phyloP scores from a whole-genome alignment of 352 stramenopile species.

The Pythium periplocum region DNA sequence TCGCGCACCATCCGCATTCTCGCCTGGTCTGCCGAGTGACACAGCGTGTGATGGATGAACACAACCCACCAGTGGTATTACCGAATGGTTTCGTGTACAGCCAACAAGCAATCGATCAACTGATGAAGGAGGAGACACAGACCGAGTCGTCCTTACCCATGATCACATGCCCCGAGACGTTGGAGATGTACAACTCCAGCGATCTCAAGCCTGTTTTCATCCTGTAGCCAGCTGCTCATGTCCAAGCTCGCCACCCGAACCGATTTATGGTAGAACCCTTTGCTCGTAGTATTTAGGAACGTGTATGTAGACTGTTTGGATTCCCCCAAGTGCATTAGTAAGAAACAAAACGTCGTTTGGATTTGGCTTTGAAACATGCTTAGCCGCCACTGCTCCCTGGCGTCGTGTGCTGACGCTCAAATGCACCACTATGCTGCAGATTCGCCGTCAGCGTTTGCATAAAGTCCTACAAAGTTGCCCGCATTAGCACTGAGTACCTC shows the following conservation, averaged over 20 bases:
- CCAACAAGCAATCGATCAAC: slow-evolving; percentile 56
- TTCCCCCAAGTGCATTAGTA: too few relatives aligned
- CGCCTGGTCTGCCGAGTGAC: slow-evolving; percentile 77
- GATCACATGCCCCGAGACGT: slow-evolving; percentile 72
- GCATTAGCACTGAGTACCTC: background rate
- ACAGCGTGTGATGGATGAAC: slow-evolving; percentile 76
- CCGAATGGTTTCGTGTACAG: slow-evolving; percentile 85
- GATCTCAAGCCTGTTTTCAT: slow-evolving; percentile 81
- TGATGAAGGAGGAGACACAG: slow-evolving; percentile 25
- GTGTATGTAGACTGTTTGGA: too few relatives aligned
- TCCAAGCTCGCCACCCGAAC: too few relatives aligned
- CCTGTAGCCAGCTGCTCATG: slow-evolving; percentile 24
- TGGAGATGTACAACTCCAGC: slow-evolving; percentile 49
- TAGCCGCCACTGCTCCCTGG: background rate
- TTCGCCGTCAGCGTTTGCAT: slow-evolving; percentile 77
- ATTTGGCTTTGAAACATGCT: too few relatives aligned
- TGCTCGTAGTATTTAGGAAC: too few relatives aligned
- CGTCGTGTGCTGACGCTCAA: slow-evolving; percentile 20
- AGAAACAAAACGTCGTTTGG: too few relatives aligned
- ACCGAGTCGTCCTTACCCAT: slow-evolving; percentile 16
- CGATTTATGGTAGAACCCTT: too few relatives aligned
- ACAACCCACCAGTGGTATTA: slow-evolving; percentile 76
- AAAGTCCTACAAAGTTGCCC: slow-evolving; percentile 46
- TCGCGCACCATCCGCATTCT: slow-evolving; percentile 81
- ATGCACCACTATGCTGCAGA: slow-evolving; percentile 68